Evolutionary conservation across 2,329 filamentous ascomycete genomes (phyloP).

Genomic region (Tolypocladium inflatum): DNA sequence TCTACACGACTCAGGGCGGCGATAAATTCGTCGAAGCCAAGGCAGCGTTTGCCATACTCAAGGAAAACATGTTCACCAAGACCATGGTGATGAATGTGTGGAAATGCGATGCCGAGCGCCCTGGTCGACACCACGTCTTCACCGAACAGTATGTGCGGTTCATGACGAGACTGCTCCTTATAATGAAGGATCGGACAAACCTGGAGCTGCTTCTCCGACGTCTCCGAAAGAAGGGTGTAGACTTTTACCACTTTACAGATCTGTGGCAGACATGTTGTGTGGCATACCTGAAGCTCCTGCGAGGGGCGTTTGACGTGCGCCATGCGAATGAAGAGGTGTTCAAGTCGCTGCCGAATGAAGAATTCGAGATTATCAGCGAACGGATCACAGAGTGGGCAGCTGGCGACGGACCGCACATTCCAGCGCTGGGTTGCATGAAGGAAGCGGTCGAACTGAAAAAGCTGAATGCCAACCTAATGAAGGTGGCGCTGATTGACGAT

Average conservation of each 20-base stretch:
- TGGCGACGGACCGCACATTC: conserved; percentile 23
- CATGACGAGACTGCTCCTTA: conserved; percentile 64
- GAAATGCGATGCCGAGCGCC: conserved; percentile 79
- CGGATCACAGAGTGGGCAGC: conserved; percentile 46
- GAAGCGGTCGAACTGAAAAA: conserved; percentile 52
- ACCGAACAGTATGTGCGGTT: conserved; percentile 80
- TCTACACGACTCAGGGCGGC: conserved; percentile 26
- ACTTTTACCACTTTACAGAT: conserved; percentile 56
- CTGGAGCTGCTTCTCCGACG: conserved; percentile 71
- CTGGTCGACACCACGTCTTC: conserved; percentile 86
- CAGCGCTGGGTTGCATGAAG: conserved; percentile 44
- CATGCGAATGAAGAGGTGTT: conserved; percentile 43
- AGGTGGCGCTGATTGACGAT: conserved; percentile 78
- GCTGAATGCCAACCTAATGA: conserved; percentile 82
- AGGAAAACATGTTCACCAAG: conserved; percentile 72
- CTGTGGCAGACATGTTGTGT: conserved; percentile 48
- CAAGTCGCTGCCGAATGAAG: conserved; percentile 42
- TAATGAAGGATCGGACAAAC: conserved; percentile 64
- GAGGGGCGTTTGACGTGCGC: conserved; percentile 36
- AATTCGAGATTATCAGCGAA: conserved; percentile 48
- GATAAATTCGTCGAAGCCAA: conserved; percentile 56
- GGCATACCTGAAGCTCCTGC: conserved; percentile 43
- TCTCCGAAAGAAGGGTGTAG: conserved; percentile 71
- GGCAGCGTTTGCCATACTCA: conserved; percentile 70
- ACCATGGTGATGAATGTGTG: conserved; percentile 92